Conservation (phyloP, 352 stramenopile genomes). For the Phytophthora chlamydospora region DNA sequence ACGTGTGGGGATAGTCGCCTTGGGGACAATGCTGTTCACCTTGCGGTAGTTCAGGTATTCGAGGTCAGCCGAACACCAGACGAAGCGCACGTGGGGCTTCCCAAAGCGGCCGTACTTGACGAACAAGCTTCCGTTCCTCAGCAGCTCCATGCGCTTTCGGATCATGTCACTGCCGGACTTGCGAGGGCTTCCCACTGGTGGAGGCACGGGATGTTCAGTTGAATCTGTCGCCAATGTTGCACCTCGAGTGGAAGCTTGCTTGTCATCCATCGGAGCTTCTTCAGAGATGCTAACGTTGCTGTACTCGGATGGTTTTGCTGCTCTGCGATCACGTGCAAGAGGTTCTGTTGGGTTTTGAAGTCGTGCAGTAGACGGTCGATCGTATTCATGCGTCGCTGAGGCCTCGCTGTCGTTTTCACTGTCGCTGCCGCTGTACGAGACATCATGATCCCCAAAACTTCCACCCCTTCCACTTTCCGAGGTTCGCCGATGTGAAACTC, state of each 20-base stretch:
- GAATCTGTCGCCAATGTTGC: conserved; percentile 13
- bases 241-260: conserved; percentile 16
- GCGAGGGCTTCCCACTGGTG: conserved; percentile 10
- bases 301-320: conserved; percentile 19
- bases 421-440: conserved; percentile 40
- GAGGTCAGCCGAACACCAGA: conserved; percentile 79
- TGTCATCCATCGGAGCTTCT: conserved; percentile 4
- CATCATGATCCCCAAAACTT: conserved; percentile 18
- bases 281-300: conserved; percentile 26
- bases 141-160: conserved; percentile 69
- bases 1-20: conserved; percentile 68
- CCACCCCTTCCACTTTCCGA: conserved; percentile 15
- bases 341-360: conserved; percentile 6
- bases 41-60: conserved; percentile 79
- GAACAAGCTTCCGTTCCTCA: conserved; percentile 76
- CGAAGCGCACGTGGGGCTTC: conserved; percentile 79
- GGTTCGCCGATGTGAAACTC: conserved; percentile 7
- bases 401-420: conserved; percentile 61
- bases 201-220: conserved; percentile 2
- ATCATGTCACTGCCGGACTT: conserved; percentile 63
- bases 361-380: conserved; percentile 13
- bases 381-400: conserved; percentile 30
- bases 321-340: conserved; percentile 4
- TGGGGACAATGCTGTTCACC: conserved; percentile 51
- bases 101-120: conserved; percentile 82